phyloP scores from a whole-genome alignment of 2,329 filamentous ascomycete species.

The Paracamarosporium sp. region DNA sequence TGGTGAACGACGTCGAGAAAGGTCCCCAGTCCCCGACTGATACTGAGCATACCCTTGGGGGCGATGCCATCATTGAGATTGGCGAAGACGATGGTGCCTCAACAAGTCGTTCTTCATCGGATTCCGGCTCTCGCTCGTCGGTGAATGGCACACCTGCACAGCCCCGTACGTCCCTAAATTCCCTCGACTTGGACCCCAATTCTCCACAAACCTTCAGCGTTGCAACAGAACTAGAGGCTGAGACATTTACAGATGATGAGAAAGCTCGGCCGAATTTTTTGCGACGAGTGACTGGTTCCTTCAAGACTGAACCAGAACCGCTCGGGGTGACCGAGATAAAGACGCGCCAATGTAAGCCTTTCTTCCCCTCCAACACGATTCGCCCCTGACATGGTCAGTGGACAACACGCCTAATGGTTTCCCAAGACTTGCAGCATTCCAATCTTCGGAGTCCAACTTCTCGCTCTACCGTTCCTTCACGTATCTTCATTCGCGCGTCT shows the following conservation, averaged over 20 bases:
- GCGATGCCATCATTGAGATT: conserved; percentile 42
- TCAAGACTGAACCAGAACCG: conserved; percentile 39
- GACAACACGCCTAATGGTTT: conserved; percentile 49
- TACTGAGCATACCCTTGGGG: conserved; percentile 35
- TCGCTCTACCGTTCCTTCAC: conserved; percentile 48
- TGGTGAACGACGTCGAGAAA: conserved; percentile 30
- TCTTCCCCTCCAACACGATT: neutral
- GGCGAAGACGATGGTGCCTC: conserved; percentile 24
- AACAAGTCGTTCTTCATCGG: conserved; percentile 16
- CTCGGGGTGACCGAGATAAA: conserved; percentile 36
- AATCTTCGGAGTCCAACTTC: conserved; percentile 49
- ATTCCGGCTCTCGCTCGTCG: conserved; percentile 17
- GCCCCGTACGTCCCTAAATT: conserved; percentile 35
- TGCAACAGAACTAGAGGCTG: conserved; percentile 11
- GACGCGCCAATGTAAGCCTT: conserved; percentile 40
- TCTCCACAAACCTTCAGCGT: neutral
- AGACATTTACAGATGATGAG: conserved; percentile 23
- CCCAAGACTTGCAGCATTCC: conserved; percentile 47
- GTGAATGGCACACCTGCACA: conserved; percentile 31
- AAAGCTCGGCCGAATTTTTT: conserved; percentile 34
- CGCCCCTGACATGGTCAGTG: conserved; percentile 29
- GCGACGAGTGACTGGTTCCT: conserved; percentile 35
- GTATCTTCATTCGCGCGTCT: conserved; percentile 48
- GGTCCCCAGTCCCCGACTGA: conserved; percentile 33
- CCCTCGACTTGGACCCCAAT: no score